Evolutionary conservation across 2,329 filamentous ascomycete genomes (phyloP), one percentile per base, ranked within the genome.

Genomic region (Stagonosporopsis rhizophila): DNA sequence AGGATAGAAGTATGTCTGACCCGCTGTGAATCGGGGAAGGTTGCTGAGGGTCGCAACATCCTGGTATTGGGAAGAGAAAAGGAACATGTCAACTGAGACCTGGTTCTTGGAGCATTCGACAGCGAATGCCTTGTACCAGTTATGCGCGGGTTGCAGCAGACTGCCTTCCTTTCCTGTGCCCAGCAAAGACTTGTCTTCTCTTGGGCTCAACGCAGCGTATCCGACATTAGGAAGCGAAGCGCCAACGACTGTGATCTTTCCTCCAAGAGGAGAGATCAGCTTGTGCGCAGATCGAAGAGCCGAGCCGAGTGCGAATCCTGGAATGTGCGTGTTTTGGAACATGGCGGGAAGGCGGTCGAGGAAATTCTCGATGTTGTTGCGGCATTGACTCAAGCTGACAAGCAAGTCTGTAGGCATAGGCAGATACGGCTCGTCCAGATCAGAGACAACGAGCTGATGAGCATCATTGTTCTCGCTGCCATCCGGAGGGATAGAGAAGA

Each of bases 61-160:
- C 78, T 98, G 95, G 76, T 99, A 74, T 28, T 69, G 67, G 11
- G 68, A 70, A 5, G 70, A 73, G 48, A 74, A 75, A 6, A 75
- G 60, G 59, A 75, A 75, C 72, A 75, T 75, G 51, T 75, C 72
- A 34, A 99, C 92, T 0, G 93, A 98, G 25, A 99, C 95, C 77
- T 99, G 95, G 66, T 96, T 96, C 82, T 99, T 99, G 34, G 93
- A 97, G 78, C 95, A 99, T 75, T 99, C 95, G 3, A 99, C 95
- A 0, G 95, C 95, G 71, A 99, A 99, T 70, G 91, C 96, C 83
- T 99, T 99, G 84, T 98, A 99, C 78, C 98, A 99, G 72, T 91
- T 92, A 80, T 92, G 97, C 37, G 87, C 90, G 0, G 95, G 97
- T 75, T 98, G 94, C 48, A 99, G 81, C 28, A 99, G 83, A 59